phyloP scores from a whole-genome alignment of 306 rosid species.

The Quercus aquifolioides region DNA sequence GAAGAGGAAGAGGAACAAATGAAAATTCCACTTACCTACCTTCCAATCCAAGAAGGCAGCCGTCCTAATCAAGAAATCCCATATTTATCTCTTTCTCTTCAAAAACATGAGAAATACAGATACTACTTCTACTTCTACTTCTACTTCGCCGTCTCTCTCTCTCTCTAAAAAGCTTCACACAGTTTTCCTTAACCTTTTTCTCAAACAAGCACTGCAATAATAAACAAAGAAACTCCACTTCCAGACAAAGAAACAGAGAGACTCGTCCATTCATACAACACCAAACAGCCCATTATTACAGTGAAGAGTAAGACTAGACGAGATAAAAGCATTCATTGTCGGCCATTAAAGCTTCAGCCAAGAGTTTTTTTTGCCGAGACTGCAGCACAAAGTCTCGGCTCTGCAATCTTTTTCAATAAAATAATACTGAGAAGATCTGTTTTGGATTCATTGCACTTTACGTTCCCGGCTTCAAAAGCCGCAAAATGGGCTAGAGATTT shows the following conservation, averaged over 20 bases:
- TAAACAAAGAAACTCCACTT: constrained; percentile 5
- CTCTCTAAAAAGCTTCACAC: constrained; percentile 13
- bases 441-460: constrained; percentile 32
- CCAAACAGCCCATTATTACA: neutral
- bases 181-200: constrained; percentile 11
- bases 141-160: neutral
- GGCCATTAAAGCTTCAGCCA: constrained; percentile 62
- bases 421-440: constrained; percentile 22
- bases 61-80: constrained; percentile 8
- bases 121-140: no score
- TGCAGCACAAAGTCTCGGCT: neutral
- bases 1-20: no score
- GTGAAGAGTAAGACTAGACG: constrained; percentile 15
- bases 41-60: neutral
- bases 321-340: constrained; percentile 63
- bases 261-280: neutral
- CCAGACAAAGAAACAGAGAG: constrained; percentile 3
- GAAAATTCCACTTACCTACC: constrained; percentile 38
- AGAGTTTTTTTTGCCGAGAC: constrained; percentile 14
- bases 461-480: constrained; percentile 7
- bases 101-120: neutral
- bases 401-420: neutral
- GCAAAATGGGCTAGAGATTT: constrained; percentile 23
- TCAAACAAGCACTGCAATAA: constrained; percentile 11
- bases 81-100: neutral